Evolutionary conservation across 805 yeast species (phyloP).

Genomic region (Candida vartiovaarae): DNA sequence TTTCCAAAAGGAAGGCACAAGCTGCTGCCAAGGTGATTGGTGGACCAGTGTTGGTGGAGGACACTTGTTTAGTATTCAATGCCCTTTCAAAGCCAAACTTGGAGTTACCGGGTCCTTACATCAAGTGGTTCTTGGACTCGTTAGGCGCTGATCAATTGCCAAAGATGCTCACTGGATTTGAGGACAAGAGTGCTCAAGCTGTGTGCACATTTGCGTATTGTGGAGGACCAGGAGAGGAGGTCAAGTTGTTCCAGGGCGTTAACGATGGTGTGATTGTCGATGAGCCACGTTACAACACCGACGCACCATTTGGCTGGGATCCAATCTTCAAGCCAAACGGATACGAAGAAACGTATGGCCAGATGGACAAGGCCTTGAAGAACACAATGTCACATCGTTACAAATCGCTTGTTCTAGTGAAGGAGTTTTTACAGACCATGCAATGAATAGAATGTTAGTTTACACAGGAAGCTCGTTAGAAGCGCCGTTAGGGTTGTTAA

Average conservation of each 20-base stretch:
- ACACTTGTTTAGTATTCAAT: conserved; percentile 80
- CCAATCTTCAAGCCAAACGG: conserved; percentile 83
- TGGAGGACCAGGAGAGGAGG: conserved; percentile 69
- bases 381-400: conserved; percentile 84
- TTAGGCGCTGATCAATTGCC: conserved; percentile 74
- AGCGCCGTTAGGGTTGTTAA: conserved; percentile 57
- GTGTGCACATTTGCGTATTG: conserved; percentile 90
- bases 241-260: conserved; percentile 76
- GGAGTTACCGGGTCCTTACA: conserved; percentile 87
- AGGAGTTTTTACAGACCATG: conserved; percentile 27
- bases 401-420: conserved; percentile 71
- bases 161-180: conserved; percentile 72
- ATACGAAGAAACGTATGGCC: conserved; percentile 73
- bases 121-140: conserved; percentile 82
- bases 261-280: conserved; percentile 76
- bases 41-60: conserved; percentile 92
- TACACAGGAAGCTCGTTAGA: conserved; percentile 35
- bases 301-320: conserved; percentile 90
- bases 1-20: conserved; percentile 72
- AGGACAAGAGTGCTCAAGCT: conserved; percentile 80
- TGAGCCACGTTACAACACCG: conserved; percentile 49
- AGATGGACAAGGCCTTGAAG: conserved; percentile 71
- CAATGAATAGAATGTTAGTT: not conserved
- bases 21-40: conserved; percentile 55
- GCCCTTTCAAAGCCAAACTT: conserved; percentile 53